Evolutionary conservation across 495 filamentous ascomycete species (phyloP), one percentile per base, ranked within the genome.

Genomic region (Penicillium samsonianum): DNA sequence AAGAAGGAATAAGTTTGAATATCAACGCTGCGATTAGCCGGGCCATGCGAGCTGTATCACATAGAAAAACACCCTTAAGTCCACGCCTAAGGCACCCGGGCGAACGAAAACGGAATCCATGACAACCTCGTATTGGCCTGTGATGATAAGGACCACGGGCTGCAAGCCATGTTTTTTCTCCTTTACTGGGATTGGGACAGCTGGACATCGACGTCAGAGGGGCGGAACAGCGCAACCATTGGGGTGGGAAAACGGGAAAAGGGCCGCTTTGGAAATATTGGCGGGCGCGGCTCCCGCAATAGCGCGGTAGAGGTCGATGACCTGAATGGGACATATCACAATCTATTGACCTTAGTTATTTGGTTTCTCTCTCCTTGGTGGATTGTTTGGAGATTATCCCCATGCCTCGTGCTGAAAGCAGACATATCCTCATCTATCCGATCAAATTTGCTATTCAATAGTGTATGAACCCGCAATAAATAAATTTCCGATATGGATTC

Each of bases 121-220:
- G 19, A 43, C 47, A 42, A 46, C 46, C 38, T 59, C 56, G 51
- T 55, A 55, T 37, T 54, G 57, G 57, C 58, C 49, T 59, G 43
- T 61, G 25, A 33, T 26, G 9, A 60, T 45, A 30, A 52, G 17
- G 17, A 30, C 38, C 40, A 41, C 37, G 41, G 52, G 26, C 55
- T 50, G 49, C 52, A 60, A 61, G 53, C 57, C 59, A 63, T 58
- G 54, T 26, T 17, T 25, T 51, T 28, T 33, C 41, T 48, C 50
- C 53, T 54, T 44, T 48, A 22, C 47, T 37, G 30, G 35, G 37
- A 50, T 30, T 40, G 56, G 26, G 46, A 45, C 64, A 58, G 54
- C 62, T 62, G 53, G 47, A 67, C 60, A 64, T 45, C 67, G 64
- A 67, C 67, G 68, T 71, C 68, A 71, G 67, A 71, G 67, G 45